A percentile compares a stretch with the other conserved stretches of the same genome.
phyloP scores from a whole-genome alignment of 2,329 filamentous ascomycete genomes.

The Apiospora saccharicola region DNA sequence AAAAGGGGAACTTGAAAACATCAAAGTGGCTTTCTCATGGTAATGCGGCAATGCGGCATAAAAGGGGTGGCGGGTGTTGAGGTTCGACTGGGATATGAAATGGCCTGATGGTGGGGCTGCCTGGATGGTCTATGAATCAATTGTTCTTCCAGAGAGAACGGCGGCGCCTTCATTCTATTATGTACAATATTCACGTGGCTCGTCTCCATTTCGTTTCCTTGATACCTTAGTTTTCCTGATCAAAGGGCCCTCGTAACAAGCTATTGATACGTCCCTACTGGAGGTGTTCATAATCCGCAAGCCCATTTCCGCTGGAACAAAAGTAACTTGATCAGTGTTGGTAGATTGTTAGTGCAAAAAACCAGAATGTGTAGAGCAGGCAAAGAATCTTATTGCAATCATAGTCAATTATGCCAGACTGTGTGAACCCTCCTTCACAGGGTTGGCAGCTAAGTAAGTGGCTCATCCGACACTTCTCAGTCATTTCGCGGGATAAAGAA shows the following conservation, averaged over 20 bases:
- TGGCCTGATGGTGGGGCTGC: no score
- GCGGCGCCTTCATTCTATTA: background rate
- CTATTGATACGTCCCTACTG: no score
- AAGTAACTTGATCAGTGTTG: background rate
- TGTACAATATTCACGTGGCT: background rate
- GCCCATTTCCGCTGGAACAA: background rate
- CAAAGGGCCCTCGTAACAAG: background rate
- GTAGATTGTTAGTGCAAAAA: background rate
- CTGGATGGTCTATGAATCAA: no score
- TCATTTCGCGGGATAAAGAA: background rate
- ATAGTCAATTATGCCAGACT: background rate
- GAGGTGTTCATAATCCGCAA: no score
- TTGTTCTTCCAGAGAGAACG: no score
- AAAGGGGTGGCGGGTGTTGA: no score
- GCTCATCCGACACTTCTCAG: background rate
- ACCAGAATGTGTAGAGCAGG: background rate
- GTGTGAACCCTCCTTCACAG: background rate
- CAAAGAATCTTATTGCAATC: background rate
- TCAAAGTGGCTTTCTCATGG: no score
- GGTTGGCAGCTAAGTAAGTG: background rate
- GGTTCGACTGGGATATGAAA: no score
- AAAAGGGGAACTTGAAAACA: background rate
- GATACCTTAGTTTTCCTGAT: background rate
- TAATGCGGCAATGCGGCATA: no score
- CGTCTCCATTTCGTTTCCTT: background rate